These are phyloP conservation scores for Aspergillus terreus DNA, from an alignment of 2,329 filamentous ascomycete genomes.

Conservation along the genomic window DNA sequence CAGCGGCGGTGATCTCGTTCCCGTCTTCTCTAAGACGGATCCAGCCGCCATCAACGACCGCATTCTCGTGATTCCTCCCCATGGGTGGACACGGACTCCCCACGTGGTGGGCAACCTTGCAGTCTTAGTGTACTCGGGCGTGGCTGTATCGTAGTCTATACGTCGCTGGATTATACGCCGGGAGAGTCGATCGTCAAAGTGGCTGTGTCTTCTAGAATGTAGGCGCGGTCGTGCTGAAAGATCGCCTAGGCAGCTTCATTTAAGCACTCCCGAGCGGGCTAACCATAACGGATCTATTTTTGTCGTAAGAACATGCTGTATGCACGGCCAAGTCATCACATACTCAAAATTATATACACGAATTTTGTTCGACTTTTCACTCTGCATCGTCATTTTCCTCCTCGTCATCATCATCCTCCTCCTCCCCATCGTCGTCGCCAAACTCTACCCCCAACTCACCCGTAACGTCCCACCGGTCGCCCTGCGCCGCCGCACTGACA, in stretches of 20 bases:
- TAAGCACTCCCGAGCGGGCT: neutral
- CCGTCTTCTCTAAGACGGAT: no score
- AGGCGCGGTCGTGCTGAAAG: neutral
- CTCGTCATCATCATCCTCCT: constrained; percentile 3
- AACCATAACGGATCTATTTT: neutral
- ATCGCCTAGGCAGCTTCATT: neutral
- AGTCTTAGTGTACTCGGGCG: neutral
- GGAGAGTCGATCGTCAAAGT: neutral
- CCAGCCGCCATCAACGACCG: no score
- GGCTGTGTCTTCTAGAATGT: neutral
- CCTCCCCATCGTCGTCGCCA: constrained; percentile 44
- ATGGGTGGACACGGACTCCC: neutral
- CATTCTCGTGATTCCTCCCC: no score
- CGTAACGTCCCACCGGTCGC: constrained; percentile 89
- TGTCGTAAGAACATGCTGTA: neutral
- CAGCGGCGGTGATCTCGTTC: no score
- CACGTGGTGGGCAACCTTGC: neutral
- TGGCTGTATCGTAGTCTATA: neutral
- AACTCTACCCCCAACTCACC: constrained; percentile 71
- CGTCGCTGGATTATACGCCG: neutral
- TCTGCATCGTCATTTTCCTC: constrained; percentile 5
- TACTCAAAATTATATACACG: neutral
- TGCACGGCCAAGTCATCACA: neutral
- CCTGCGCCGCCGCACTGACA: constrained; percentile 74
- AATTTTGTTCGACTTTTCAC: constrained; percentile 1